phyloP scores from a whole-genome alignment of 73 alveolate genomes.

The Paramecium sexaurelia region DNA sequence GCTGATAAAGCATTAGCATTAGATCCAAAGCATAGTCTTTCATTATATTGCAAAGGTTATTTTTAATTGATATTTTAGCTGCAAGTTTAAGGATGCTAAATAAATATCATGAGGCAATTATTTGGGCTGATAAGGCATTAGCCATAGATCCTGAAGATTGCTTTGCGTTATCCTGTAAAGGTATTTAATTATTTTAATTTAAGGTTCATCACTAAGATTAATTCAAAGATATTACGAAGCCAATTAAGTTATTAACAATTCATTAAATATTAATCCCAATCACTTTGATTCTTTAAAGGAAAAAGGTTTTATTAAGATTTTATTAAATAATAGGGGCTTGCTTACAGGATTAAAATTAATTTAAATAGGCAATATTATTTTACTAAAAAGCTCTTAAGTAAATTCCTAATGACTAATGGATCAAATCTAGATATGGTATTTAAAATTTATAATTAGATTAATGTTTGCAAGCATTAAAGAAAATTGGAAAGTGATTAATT shows the following conservation, averaged over 20 bases:
- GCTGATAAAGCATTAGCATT: neutral
- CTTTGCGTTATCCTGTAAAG: neutral
- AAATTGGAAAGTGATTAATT: neutral
- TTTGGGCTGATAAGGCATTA: neutral
- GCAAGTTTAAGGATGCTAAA: neutral
- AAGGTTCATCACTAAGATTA: neutral
- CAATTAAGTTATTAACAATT: neutral
- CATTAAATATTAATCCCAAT: neutral
- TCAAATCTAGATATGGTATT: neutral
- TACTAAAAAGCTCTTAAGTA: neutral
- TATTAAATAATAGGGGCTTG: neutral
- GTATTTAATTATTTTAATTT: neutral
- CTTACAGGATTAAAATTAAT: neutral
- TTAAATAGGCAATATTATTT: neutral
- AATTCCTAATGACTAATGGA: neutral
- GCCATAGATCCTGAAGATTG: neutral
- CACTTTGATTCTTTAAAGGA: neutral
- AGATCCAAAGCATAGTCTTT: neutral
- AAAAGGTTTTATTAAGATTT: neutral
- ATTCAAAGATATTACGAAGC: neutral
- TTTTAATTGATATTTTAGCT: neutral
- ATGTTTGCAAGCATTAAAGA: neutral
- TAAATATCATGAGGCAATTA: neutral
- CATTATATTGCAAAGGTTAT: neutral
- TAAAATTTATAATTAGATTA: neutral